Base-by-base conservation (phyloP, 306 rosid species). In the Citrullus amarus region DNA sequence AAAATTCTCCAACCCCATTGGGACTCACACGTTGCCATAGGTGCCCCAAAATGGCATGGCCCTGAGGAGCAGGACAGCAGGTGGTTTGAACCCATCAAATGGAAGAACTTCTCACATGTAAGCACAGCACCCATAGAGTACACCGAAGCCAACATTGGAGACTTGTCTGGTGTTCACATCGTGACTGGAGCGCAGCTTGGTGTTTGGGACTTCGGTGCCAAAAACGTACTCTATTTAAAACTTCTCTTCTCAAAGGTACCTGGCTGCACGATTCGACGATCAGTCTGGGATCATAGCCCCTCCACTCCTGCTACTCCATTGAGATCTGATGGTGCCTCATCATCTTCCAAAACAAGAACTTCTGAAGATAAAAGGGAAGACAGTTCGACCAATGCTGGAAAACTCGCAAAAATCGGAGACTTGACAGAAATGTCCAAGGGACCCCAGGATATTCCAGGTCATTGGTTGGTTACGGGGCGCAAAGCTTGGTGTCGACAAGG, bases 11-110 rank as follows among this genome's bases (percentile, higher is more conserved):
- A 91, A 79, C 97, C 98, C 38, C 97, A 95, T 50, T 95, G 98
- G 97, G 98, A 91, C 60, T 76, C 90, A 4, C 97, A 95, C 80
- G 80, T 96, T 85, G 97, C 98, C 75, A 92, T 96, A 18, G 99
- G 99, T 57, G 99, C 99, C 30, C 99, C 97, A 39, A 90, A 81
- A 84, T 96, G 99, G 99, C 98, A 91, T 58, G 99, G 99, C 71
- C 99, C 98, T 0, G 99, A 96, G 85, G 99, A 96, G 89, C 99
- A 96, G 87, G 99, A 96, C 78, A 96, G 99, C 84, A 97, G 98
- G 63, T 96, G 99, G 99, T 96, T 96, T 20, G 99, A 96, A 72
- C 94, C 98, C 14, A 96, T 96, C 84, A 96, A 96, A 82, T 96
- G 99, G 99, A 96, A 96, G 88, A 96, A 91, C 86, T 96, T 96